Conservation (phyloP, 495 filamentous ascomycete species). For the Xylaria telfairii region DNA sequence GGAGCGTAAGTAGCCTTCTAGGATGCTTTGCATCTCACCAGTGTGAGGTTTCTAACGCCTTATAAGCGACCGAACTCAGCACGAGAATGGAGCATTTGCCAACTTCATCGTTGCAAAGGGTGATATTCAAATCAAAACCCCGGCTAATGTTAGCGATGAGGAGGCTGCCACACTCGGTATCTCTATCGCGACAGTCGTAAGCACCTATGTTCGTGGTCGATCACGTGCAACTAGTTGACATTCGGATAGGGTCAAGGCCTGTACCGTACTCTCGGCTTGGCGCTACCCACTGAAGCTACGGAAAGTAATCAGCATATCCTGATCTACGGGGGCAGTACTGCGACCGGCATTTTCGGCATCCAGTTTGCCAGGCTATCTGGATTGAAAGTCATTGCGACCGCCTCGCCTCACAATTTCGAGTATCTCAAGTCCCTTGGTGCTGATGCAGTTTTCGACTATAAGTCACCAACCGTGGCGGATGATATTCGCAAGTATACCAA, state of each 20-base stretch:
- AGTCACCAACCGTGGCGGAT: conserved; percentile 38
- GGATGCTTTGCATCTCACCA: neutral
- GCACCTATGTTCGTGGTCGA: neutral
- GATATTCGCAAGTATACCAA: conserved; percentile 41
- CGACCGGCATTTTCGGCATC: conserved; percentile 54
- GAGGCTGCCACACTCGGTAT: conserved; percentile 57
- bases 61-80: conserved; percentile 27
- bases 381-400: conserved; percentile 49
- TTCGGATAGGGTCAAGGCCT: conserved; percentile 47
- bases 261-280: conserved; percentile 45
- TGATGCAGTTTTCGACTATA: conserved; percentile 54
- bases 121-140: conserved; percentile 39
- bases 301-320: conserved; percentile 39
- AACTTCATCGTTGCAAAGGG: conserved; percentile 42
- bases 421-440: conserved; percentile 49
- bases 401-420: conserved; percentile 49
- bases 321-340: conserved; percentile 57
- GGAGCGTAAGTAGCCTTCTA: conserved; percentile 32
- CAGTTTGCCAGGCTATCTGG: conserved; percentile 56
- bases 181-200: conserved; percentile 51
- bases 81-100: conserved; percentile 46
- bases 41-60: neutral
- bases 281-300: conserved; percentile 41
- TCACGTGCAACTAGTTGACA: neutral
- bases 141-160: conserved; percentile 44